A percentile compares a stretch with the other conserved stretches of the same genome.
Conservation (phyloP, 2,329 filamentous ascomycete genomes). For the Tolypocladium sp. region DNA sequence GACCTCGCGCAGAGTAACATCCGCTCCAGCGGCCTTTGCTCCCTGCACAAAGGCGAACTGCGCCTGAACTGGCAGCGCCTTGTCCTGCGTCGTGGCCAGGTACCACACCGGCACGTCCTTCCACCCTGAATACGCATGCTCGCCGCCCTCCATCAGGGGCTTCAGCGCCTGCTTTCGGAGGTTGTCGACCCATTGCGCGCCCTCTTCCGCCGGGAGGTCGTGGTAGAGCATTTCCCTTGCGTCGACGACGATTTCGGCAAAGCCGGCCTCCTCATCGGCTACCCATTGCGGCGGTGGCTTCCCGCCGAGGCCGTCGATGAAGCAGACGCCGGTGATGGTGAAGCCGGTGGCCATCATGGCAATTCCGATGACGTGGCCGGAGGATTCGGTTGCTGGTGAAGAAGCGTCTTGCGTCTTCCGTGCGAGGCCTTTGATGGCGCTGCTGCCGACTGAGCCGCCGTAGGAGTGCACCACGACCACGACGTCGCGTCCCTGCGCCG, state of each 20-base stretch:
- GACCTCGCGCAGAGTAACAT: conserved; percentile 29
- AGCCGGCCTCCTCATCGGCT: conserved; percentile 28
- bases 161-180: conserved; percentile 32
- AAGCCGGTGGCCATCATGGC: conserved; percentile 36
- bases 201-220: conserved; percentile 35
- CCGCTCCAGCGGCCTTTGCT: conserved; percentile 26
- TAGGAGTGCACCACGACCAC: conserved; percentile 40
- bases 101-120: conserved; percentile 37
- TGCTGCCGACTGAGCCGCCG: conserved; percentile 35
- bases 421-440: conserved; percentile 33
- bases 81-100: conserved; percentile 32
- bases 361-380: conserved; percentile 32
- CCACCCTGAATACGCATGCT: conserved; percentile 36
- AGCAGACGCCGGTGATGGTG: conserved; percentile 22
- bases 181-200: conserved; percentile 28
- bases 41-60: conserved; percentile 28
- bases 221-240: conserved; percentile 38
- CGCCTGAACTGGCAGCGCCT: conserved; percentile 24
- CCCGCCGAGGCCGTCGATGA: conserved; percentile 31
- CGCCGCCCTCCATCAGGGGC: conserved; percentile 33
- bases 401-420: neutral
- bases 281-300: conserved; percentile 32
- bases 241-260: conserved; percentile 26
- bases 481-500: conserved; percentile 27
- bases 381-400: neutral